phyloP scores from a whole-genome alignment of 495 filamentous ascomycete genomes.

The Penicillium bovifimosum region DNA sequence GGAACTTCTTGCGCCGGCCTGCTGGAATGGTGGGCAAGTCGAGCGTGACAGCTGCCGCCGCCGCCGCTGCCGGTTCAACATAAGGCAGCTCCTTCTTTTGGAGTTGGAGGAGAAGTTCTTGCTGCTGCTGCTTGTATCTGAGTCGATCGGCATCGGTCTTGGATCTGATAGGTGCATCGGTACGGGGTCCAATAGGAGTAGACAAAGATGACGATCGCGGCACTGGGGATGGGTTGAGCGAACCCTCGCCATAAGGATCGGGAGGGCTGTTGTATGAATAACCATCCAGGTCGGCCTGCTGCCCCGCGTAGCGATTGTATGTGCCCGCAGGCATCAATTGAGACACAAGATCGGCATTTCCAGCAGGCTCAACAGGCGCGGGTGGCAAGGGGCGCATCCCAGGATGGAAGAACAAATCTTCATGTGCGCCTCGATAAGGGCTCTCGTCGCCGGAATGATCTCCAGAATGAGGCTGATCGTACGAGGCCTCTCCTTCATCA shows the following conservation, averaged over 20 bases:
- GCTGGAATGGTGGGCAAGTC: constrained; percentile 68
- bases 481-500: constrained; percentile 56
- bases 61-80: constrained; percentile 33
- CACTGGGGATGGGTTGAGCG: constrained; percentile 50
- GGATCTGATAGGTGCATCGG: constrained; percentile 77
- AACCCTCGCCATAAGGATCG: constrained; percentile 41
- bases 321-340: constrained; percentile 54
- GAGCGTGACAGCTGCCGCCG: constrained; percentile 50
- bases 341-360: constrained; percentile 40
- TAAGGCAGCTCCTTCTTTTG: constrained; percentile 38
- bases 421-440: constrained; percentile 59
- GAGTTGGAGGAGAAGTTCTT: constrained; percentile 49
- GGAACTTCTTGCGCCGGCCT: constrained; percentile 70
- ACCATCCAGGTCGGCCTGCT: constrained; percentile 27
- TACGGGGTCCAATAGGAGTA: constrained; percentile 70
- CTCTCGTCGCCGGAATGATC: constrained; percentile 50
- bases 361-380: constrained; percentile 54
- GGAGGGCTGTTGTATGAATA: constrained; percentile 41
- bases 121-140: constrained; percentile 56
- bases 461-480: constrained; percentile 49
- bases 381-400: constrained; percentile 77
- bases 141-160: constrained; percentile 84
- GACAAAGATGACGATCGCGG: constrained; percentile 84
- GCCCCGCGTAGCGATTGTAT: constrained; percentile 40
- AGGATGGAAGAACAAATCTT: constrained; percentile 92